Evolutionary conservation across 2,329 filamentous ascomycete genomes (phyloP).

Genomic region (Penicillium capsulatum): DNA sequence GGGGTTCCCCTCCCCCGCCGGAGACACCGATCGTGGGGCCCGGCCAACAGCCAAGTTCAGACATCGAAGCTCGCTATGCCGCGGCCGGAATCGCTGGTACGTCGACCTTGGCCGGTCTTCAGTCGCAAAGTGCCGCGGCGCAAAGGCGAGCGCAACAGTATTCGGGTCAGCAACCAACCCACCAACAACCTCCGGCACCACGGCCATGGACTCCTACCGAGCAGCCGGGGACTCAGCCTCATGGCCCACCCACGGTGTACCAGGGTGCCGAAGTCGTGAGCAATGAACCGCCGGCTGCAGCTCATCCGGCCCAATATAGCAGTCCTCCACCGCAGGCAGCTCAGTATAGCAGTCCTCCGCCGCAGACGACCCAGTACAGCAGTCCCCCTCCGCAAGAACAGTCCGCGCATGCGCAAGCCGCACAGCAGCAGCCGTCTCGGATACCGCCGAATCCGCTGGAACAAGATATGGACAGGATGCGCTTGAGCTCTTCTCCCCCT

Average conservation of each 20-base stretch:
- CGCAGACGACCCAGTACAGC: too few relatives aligned
- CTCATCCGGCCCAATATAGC: constrained; percentile 25
- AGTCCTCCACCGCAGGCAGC: constrained; percentile 35
- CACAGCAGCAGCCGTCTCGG: constrained; percentile 24
- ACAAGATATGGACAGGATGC: constrained; percentile 79
- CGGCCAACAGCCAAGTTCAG: constrained; percentile 65
- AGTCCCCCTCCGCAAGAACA: constrained; percentile 23
- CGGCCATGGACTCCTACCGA: constrained; percentile 96
- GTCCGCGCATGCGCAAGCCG: constrained; percentile 22
- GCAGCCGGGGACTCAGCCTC: constrained; percentile 75
- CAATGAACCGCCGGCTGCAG: constrained; percentile 35
- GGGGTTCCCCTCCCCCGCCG: constrained; percentile 89
- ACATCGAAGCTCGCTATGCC: constrained; percentile 87
- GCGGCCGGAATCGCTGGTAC: constrained; percentile 85
- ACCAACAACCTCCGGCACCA: constrained; percentile 36
- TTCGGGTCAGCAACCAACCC: constrained; percentile 46
- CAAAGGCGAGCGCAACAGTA: constrained; percentile 79
- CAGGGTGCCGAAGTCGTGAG: constrained; percentile 72
- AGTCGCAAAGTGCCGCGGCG: constrained; percentile 72
- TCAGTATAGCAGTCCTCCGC: constrained; percentile 34
- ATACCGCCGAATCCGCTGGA: constrained; percentile 70
- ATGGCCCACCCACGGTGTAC: constrained; percentile 87
- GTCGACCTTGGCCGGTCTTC: constrained; percentile 71
- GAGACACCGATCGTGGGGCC: constrained; percentile 82
- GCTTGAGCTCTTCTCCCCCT: constrained; percentile 76